Percentiles rank a stretch among this genome's conserved stretches.
These are phyloP conservation scores for Silene latifolia DNA, from an alignment of 148 eudicot genomes.

Conservation along the genomic window DNA sequence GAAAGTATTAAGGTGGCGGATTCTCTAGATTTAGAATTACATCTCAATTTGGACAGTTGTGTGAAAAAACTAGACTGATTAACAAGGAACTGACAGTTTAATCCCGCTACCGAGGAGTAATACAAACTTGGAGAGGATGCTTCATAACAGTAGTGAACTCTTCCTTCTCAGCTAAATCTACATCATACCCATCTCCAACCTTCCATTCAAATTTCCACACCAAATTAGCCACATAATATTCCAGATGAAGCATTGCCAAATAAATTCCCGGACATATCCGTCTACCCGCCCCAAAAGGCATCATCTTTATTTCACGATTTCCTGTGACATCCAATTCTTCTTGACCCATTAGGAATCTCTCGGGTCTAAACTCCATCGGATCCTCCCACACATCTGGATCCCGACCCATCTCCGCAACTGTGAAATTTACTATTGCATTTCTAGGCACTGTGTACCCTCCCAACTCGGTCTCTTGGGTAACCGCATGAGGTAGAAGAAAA, in stretches of 20 bases:
- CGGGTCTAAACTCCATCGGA: slow-evolving; percentile 60
- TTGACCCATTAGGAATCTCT: slow-evolving; percentile 38
- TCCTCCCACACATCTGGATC: slow-evolving; percentile 57
- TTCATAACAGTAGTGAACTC: slow-evolving; percentile 56
- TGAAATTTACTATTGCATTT: slow-evolving; percentile 42
- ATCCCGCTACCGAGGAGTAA: slow-evolving; percentile 29
- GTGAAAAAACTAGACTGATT: too few relatives aligned
- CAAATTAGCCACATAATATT: slow-evolving; percentile 58
- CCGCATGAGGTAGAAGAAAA: slow-evolving; percentile 52
- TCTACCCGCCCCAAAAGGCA: slow-evolving; percentile 74
- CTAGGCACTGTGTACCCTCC: slow-evolving; percentile 50
- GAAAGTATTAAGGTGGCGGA: too few relatives aligned
- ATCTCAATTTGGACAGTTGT: too few relatives aligned
- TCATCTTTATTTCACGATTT: slow-evolving; percentile 62
- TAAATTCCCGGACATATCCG: slow-evolving; percentile 51
- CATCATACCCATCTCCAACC: slow-evolving; percentile 31
- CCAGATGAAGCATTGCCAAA: slow-evolving; percentile 60
- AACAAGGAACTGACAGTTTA: too few relatives aligned
- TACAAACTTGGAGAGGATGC: slow-evolving; percentile 39
- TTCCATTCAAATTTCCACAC: slow-evolving; percentile 53
- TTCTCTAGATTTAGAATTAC: too few relatives aligned
- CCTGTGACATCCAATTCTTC: slow-evolving; percentile 43
- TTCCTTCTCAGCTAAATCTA: slow-evolving; percentile 53
- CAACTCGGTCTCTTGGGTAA: slow-evolving; percentile 43
- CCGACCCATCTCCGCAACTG: slow-evolving; percentile 63